phyloP scores from a whole-genome alignment of 2,329 filamentous ascomycete species.

The Chaetomiaceae sp. region DNA sequence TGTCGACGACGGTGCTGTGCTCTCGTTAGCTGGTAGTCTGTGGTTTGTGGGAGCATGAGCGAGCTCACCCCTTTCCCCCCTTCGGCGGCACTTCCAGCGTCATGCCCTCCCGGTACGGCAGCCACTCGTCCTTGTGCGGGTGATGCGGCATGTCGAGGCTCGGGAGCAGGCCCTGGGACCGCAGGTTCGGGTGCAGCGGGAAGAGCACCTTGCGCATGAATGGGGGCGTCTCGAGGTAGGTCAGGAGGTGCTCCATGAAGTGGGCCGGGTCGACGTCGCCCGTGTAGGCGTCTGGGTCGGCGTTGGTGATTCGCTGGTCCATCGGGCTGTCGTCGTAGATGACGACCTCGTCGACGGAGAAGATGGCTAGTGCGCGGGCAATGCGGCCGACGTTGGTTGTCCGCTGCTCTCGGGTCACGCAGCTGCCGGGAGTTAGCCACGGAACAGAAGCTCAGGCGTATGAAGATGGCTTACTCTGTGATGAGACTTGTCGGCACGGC shows the following conservation, averaged over 20 bases:
- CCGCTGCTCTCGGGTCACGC: slow-evolving; percentile 69
- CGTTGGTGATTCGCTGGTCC: slow-evolving; percentile 42
- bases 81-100: slow-evolving; percentile 47
- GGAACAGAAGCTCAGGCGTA: background rate
- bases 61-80: slow-evolving; percentile 35
- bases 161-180: slow-evolving; percentile 67
- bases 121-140: slow-evolving; percentile 69
- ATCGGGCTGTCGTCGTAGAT: slow-evolving; percentile 67
- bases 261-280: slow-evolving; percentile 72
- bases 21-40: slow-evolving; percentile 4
- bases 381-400: slow-evolving; percentile 69
- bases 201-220: slow-evolving; percentile 75
- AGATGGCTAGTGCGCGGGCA: slow-evolving; percentile 75
- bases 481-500: slow-evolving; percentile 76
- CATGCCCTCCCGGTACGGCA: slow-evolving; percentile 74
- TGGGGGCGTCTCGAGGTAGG: slow-evolving; percentile 79
- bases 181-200: slow-evolving; percentile 72
- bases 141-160: slow-evolving; percentile 85
- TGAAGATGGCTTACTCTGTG: slow-evolving; percentile 51
- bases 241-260: slow-evolving; percentile 74
- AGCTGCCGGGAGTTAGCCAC: slow-evolving; percentile 43
- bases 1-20: slow-evolving; percentile 52
- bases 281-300: slow-evolving; percentile 55
- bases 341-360: slow-evolving; percentile 78
- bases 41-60: background rate